Evolutionary conservation across 306 rosid genomes (phyloP), one percentile per base, ranked within the genome.

Genomic region (Vicia villosa): DNA sequence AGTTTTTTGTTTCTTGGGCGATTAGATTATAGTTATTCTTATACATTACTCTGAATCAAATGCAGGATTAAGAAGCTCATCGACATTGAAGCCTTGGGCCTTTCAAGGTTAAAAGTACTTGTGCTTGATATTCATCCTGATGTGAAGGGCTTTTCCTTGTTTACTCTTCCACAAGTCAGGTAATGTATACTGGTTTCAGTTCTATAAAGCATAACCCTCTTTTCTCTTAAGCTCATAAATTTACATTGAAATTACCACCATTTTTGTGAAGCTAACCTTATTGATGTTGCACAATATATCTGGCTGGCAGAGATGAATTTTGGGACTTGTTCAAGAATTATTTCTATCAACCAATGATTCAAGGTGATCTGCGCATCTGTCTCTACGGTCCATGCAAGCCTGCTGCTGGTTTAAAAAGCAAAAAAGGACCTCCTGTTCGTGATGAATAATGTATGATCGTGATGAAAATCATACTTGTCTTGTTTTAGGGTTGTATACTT

Each of bases 131-230:
- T 85, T 42, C 89, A 87, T 52, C 86, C 89, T 11, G 97, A 90
- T 78, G 89, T 90, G 2, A 93, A 93, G 86, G 98, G 98, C 28
- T 93, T 86, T 75, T 90, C 97, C 13, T 72, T 88, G 82, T 77
- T 88, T 30, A 82, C 91, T 15, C 96, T 93, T 78, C 98, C 98
- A 62, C 98, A 93, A 93, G 94, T 93, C 92, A 90, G 97, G 98
- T 90, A 9, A n/a, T 9, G 24, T 26, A 13, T 55, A 32, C 49
- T 3, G 34, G 1, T 34, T 17, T 34, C 10, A 56, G 8, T 32
- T 24, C 24, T 8, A 52, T 40, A 10, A 17, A 41, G 13, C 46
- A 12, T 22, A 11, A 13, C 56, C 22, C n/a, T 46, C 49, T 37
- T 63, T 10, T 5, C 3, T 14, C 14, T 61, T 42, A 34, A 13